phyloP scores from a whole-genome alignment of 1,284 basidiomycete species.

The Hymenochaete sp. region DNA sequence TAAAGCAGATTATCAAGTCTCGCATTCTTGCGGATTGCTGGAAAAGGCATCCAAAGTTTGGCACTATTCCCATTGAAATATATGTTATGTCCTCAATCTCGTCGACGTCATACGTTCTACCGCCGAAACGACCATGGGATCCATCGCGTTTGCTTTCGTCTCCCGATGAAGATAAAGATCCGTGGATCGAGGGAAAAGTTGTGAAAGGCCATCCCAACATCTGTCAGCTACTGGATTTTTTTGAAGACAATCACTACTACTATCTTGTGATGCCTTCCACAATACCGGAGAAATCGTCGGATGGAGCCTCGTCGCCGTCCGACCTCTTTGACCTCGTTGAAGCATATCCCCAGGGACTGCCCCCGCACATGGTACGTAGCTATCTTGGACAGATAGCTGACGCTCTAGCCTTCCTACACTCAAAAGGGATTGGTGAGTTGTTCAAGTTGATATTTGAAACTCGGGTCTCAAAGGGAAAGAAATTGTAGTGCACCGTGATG shows the following conservation, averaged over 20 bases:
- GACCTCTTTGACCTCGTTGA: slow-evolving; percentile 98
- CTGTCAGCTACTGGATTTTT: slow-evolving; percentile 92
- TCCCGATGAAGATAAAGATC: slow-evolving; percentile 27
- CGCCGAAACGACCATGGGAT: slow-evolving; percentile 73
- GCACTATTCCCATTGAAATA: slow-evolving; percentile 98
- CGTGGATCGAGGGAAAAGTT: slow-evolving; percentile 59
- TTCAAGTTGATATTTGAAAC: slow-evolving; percentile 7
- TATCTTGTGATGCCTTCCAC: slow-evolving; percentile 78
- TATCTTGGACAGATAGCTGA: slow-evolving; percentile 94
- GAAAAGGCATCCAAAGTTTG: slow-evolving; percentile 92
- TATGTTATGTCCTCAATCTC: slow-evolving; percentile 93
- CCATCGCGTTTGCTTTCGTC: slow-evolving; percentile 39
- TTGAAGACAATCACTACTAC: slow-evolving; percentile 96
- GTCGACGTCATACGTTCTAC: slow-evolving; percentile 64
- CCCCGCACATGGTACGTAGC: slow-evolving; percentile 65
- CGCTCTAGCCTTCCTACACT: slow-evolving; percentile 85
- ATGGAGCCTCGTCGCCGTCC: slow-evolving; percentile 48
- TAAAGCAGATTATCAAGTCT: slow-evolving; percentile 98
- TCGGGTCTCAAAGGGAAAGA: slow-evolving; percentile 17
- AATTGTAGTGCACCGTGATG: slow-evolving; percentile 82
- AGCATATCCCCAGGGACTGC: slow-evolving; percentile 77
- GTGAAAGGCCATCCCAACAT: slow-evolving; percentile 87
- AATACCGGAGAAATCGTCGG: slow-evolving; percentile 45
- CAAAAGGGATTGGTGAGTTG: slow-evolving; percentile 72
- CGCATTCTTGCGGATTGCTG: slow-evolving; percentile 98